Evolutionary conservation across 78 protist species (phyloP), one percentile per base, ranked within the genome.

Genomic region (Dictyostelium citrinum): DNA sequence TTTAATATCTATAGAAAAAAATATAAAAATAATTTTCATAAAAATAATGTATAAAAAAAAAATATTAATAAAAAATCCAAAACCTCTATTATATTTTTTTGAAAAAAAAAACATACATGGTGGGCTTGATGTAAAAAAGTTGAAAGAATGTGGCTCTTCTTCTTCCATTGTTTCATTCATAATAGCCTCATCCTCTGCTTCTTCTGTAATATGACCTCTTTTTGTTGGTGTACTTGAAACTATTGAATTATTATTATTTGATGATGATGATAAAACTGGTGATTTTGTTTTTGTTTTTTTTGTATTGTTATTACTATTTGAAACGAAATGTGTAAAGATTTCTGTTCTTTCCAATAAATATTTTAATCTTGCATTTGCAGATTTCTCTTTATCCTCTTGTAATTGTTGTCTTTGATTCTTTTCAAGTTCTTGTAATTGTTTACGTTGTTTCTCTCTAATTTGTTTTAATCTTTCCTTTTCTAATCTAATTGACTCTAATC

Each of bases 181-280:
- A 82, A 93, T 83, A 31, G 85, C 96, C 11, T 84, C 96, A 24
- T 93, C 90, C 51, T 83, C 96, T 37, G 86, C 96, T 67, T 92
- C 81, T 43, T 93, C 96, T 3, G 90, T 93, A 31, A 78, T 75
- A 20, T 41, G 37, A 5, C 75, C 81, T 29, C 96, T 51, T 61
- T 93, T 93, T 68, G 91, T 83, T 27, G 96, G 91, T 5, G 96
- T 83, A 10, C 46, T 3, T 22, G 83, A 10, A 16, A 46, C 79
- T 14, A 16, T 9, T 3, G 41, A 3, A 71, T 55, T 45, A 27
- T 41, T 81, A 7, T 31, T 72, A 5, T 49, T 71, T 1, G 43
- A 39, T 46, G n/a, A 16, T 20, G 90, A 82, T 22, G 41, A 14
- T 16, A 51, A n/a, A 45, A 37, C 31, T 41, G 51, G 81, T 22